These are phyloP conservation scores for Puccinia polysora DNA, from an alignment of 1,284 basidiomycete species.

Conservation along the genomic window DNA sequence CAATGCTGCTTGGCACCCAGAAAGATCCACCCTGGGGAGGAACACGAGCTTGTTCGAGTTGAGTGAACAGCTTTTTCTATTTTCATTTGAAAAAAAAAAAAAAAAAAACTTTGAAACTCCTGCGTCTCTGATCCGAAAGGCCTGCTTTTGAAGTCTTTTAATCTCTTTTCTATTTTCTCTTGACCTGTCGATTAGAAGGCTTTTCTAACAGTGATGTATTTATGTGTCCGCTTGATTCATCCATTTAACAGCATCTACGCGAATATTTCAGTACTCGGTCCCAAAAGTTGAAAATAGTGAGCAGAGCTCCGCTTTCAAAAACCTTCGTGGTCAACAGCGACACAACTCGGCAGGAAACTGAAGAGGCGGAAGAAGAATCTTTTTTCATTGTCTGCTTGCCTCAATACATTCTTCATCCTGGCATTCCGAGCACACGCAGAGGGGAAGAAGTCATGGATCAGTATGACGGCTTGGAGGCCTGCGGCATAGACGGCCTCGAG, in stretches of 20 bases:
- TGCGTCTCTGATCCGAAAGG: not conserved
- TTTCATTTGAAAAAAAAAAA: too few species aligned
- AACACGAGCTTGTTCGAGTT: conserved; percentile 32
- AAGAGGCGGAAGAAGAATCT: not conserved
- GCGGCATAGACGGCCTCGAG: not conserved
- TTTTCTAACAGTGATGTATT: not conserved
- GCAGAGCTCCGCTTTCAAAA: conserved; percentile 6
- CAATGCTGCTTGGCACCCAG: conserved; percentile 8
- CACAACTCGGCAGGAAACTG: not conserved
- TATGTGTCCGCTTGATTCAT: not conserved
- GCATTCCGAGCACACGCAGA: too few species aligned
- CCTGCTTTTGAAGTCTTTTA: not conserved
- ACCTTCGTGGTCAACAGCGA: not conserved
- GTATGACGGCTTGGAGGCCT: not conserved
- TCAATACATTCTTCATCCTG: too few species aligned
- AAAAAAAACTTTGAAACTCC: too few species aligned
- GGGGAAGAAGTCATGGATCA: too few species aligned
- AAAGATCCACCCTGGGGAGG: not conserved
- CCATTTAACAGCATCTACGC: conserved; percentile 1
- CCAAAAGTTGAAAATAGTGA: not conserved
- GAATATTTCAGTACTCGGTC: not conserved
- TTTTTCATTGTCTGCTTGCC: not conserved
- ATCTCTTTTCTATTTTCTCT: not conserved
- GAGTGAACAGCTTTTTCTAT: conserved; percentile 5
- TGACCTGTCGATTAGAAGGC: too few species aligned